Evolutionary conservation across 176 grass and related monocot genomes (phyloP), one percentile per base, ranked within the genome.

Genomic region (Oryza meyeriana): DNA sequence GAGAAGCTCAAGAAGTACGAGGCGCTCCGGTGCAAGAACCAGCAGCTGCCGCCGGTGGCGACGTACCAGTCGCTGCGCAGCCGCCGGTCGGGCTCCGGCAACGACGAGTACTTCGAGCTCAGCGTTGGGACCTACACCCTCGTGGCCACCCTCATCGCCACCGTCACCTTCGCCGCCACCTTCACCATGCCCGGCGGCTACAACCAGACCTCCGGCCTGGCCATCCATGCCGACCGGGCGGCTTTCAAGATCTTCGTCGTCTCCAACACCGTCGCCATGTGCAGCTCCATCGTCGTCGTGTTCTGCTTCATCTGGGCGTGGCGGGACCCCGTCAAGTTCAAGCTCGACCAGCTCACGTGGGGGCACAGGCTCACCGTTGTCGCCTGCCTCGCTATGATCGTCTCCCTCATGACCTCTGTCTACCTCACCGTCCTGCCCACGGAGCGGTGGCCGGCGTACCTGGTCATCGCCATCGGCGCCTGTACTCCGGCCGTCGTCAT

Each of bases 251-350:
- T 84, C 39, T 84, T 84, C 25, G 81, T 85, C 44, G 74, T 89
- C 28, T 89, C 87, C 11, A 89, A 85, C 55, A 85, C 81, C 0
- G 61, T 89, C 18, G 82, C 87, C 35, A 84, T 89, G 87, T 85
- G 82, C 65, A 81, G 87, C 72, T 79, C 87, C 64, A 41, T 89
- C 30, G 70, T 89, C 12, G 77, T 85, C 48, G 82, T 89, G 38
- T 89, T 89, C 65, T 64, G 77, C 72, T 85, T 81, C 76, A 85
- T 85, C 44, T 89, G 87, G 82, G 87, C 82, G 16, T 79, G 81
- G 58, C 32, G 61, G 38, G 81, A 89, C 8, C 87, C 77, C 8
- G 63, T 80, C 27, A 74, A 75, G 22, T 81, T 89, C 78, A 89
- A 64, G 69, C 77, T 71, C 38, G 32, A 85, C 8, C 77, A 68